Base-by-base conservation (phyloP, 768 basidiomycete species). In the Lentinula guzmanii region DNA sequence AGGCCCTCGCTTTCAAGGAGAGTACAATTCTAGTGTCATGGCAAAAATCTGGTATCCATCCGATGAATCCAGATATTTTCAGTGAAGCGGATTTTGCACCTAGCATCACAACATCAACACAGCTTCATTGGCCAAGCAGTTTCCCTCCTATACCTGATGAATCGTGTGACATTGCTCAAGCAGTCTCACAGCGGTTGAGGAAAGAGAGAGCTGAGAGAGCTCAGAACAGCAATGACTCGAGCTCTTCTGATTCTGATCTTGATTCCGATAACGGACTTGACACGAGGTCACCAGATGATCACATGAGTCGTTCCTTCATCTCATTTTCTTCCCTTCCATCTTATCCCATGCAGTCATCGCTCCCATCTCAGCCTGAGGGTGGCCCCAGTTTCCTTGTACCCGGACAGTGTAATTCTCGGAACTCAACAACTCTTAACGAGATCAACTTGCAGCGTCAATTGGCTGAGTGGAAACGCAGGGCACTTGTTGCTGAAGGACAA, bases 1-100 rank as follows among this genome's bases (percentile, higher is more conserved):
- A 65, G 4, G 42, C 15, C 0, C 11, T 64, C 1, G 33, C 50
- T 8, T 60, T 74, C 46, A 65, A 46, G 3, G n/a, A 54, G 10
- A 58, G 60, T 5, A 62, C 62, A 3, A 67, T 73, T 51, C 31
- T 42, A 45, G 52, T 45, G 5, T 67, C 72, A 5, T 75, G 66
- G 53, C 41, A 60, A 41, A 68, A 67, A 45, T 70, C 64, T 28
- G 70, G 73, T 3, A 61, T 73, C 13, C 62, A 58, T 24, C 74
- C 74, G 2, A 28, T 70, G 35, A 70, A 74, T 55, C 69, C 41
- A 4, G 41, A 65, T 24, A 60, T 72, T 37, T 71, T 74, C 63
- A 66, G 34, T 0, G 60, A 62, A 18, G 60, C 45, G 2, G 69
- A 74, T 54, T 70, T 65, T 41, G 65, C 71, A 58, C 69, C 71